Conservation (phyloP, 2,329 filamentous ascomycete species). For the Ascochyta rabiei region DNA sequence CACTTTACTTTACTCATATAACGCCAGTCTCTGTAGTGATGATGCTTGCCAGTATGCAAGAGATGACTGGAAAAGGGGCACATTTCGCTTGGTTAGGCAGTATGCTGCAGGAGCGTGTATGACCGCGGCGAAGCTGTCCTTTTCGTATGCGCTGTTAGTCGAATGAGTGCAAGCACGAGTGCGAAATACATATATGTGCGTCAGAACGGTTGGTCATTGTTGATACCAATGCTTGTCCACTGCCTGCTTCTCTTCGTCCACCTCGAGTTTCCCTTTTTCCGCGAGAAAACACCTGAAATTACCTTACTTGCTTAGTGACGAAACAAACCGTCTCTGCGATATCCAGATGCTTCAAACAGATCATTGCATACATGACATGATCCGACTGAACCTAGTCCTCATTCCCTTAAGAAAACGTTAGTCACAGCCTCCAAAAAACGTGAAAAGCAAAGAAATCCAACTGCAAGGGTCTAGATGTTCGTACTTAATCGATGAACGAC, state of each 20-base stretch:
- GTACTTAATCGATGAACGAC: constrained; percentile 67
- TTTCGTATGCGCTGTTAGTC: background rate
- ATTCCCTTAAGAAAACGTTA: constrained; percentile 9
- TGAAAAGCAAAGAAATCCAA: constrained; percentile 18
- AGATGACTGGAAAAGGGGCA: too few relatives aligned
- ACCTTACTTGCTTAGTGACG: background rate
- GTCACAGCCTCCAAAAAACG: background rate
- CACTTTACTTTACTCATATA: too few relatives aligned
- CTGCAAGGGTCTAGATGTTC: constrained; percentile 35
- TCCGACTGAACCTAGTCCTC: constrained; percentile 4
- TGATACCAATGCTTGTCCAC: background rate
- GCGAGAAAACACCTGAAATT: background rate
- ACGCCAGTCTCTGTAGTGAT: too few relatives aligned
- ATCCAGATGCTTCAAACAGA: background rate
- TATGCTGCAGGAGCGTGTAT: too few relatives aligned
- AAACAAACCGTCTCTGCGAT: background rate
- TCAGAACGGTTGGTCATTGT: background rate
- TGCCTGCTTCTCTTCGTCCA: background rate
- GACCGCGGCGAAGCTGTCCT: too few relatives aligned
- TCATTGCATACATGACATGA: background rate
- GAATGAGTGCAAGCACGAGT: background rate
- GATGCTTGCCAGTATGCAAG: too few relatives aligned
- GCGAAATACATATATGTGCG: background rate
- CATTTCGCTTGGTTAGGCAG: too few relatives aligned
- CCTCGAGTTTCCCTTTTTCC: too few relatives aligned